Evolutionary conservation across 257 asterid species (phyloP).

Genomic region (Solanum acaule): DNA sequence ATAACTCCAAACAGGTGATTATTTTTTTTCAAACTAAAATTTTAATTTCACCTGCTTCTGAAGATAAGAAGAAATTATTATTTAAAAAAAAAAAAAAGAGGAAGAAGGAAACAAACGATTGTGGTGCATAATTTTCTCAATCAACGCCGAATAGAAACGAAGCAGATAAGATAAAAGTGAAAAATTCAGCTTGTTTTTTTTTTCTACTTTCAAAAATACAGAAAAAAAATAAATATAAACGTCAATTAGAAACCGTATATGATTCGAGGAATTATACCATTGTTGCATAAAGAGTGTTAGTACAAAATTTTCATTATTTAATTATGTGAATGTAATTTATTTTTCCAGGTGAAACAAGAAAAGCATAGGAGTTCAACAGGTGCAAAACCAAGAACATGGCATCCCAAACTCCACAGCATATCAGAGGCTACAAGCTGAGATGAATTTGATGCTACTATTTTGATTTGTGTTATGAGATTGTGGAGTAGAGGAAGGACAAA

Average conservation of each 20-base stretch:
- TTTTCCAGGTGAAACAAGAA: constrained; percentile 45
- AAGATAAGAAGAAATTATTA: not conserved
- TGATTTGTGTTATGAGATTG: not conserved
- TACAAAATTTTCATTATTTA: not conserved
- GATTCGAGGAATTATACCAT: not conserved
- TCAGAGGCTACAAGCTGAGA: constrained; percentile 57
- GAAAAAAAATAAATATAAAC: not conserved
- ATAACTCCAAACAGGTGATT: constrained; percentile 36
- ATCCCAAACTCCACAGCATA: constrained; percentile 56
- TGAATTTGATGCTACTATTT: not conserved
- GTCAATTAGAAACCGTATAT: not conserved
- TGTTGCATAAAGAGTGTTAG: not conserved
- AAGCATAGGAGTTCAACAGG: constrained; percentile 27
- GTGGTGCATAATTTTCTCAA: not conserved
- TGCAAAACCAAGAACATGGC: constrained; percentile 50
- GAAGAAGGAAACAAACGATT: not conserved
- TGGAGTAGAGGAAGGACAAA: not conserved
- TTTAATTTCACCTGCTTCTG: too few species aligned
- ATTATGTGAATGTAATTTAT: not conserved
- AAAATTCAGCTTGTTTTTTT: not conserved
- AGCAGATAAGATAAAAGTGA: not conserved
- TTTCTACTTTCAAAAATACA: not conserved
- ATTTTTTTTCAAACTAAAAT: not conserved
- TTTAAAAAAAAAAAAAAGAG: not conserved
- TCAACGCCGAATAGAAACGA: not conserved